Conservation (phyloP, 2,329 filamentous ascomycete species). For the Aciculosporium take region DNA sequence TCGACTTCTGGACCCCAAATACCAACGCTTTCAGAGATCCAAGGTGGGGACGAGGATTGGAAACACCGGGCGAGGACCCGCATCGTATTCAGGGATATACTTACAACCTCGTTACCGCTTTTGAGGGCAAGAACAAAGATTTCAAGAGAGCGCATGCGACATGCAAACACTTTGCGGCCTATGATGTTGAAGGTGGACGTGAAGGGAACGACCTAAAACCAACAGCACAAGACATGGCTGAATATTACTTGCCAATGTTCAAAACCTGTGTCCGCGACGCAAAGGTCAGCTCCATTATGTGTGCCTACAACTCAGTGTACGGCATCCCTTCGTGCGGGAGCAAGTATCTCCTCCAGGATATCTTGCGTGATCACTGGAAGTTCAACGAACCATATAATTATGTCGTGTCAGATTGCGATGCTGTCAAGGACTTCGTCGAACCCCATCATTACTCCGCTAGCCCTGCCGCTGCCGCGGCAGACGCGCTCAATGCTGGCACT, state of each 20-base stretch:
- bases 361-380: slow-evolving; percentile 51
- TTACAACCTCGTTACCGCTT: slow-evolving; percentile 11
- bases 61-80: slow-evolving; percentile 45
- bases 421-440: slow-evolving; percentile 42
- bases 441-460: slow-evolving; percentile 25
- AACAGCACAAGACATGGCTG: slow-evolving; percentile 45
- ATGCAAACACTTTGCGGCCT: slow-evolving; percentile 46
- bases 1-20: slow-evolving; percentile 53
- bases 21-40: slow-evolving; percentile 53
- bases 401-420: slow-evolving; percentile 52
- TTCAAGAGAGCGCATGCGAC: slow-evolving; percentile 33
- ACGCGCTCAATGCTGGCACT: slow-evolving; percentile 21
- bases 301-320: slow-evolving; percentile 50
- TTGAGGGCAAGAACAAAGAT: slow-evolving; percentile 24
- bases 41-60: slow-evolving; percentile 46
- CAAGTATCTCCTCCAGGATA: slow-evolving; percentile 44
- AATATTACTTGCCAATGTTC: slow-evolving; percentile 56
- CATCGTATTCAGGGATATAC: slow-evolving; percentile 36
- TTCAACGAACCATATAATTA: slow-evolving; percentile 48
- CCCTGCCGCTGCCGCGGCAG: slow-evolving; percentile 19
- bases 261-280: slow-evolving; percentile 46
- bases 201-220: slow-evolving; percentile 43
- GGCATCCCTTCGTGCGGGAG: slow-evolving; percentile 51
- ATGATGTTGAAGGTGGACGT: slow-evolving; percentile 39
- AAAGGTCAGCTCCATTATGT: slow-evolving; percentile 45